These are phyloP conservation scores for Schizopora paradoxa DNA, from an alignment of 1,284 basidiomycete species.

Conservation along the genomic window DNA sequence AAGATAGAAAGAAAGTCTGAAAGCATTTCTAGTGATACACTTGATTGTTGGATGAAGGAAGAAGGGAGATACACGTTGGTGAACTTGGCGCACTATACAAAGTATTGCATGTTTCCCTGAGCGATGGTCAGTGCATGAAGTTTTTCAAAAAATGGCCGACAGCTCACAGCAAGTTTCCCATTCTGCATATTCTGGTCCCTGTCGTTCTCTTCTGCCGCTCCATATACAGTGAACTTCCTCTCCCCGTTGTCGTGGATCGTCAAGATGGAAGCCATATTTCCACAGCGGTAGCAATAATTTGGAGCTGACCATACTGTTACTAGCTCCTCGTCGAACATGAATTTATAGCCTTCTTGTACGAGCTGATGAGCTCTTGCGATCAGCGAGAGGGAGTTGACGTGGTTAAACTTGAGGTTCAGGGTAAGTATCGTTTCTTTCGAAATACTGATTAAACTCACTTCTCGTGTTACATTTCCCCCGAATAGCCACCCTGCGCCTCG, in stretches of 20 bases:
- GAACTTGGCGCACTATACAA: slow-evolving; percentile 38
- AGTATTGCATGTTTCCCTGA: slow-evolving; percentile 57
- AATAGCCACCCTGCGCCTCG: slow-evolving; percentile 97
- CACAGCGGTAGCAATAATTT: slow-evolving; percentile 89
- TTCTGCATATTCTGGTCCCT: slow-evolving; percentile 64
- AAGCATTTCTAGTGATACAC: no score
- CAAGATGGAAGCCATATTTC: slow-evolving; percentile 75
- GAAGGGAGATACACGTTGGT: slow-evolving; percentile 1
- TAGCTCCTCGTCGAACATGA: slow-evolving; percentile 93
- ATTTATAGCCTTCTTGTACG: slow-evolving; percentile 96
- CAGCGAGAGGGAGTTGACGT: slow-evolving; percentile 77
- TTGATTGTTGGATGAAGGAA: no score
- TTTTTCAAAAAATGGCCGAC: slow-evolving; percentile 9
- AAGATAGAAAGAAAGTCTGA: no score
- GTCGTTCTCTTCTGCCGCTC: slow-evolving; percentile 82
- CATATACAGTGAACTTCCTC: slow-evolving; percentile 72
- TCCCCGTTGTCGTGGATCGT: slow-evolving; percentile 63
- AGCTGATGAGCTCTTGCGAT: slow-evolving; percentile 94
- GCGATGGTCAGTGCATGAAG: slow-evolving; percentile 6
- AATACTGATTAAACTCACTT: slow-evolving; percentile 43
- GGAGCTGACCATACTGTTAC: slow-evolving; percentile 99
- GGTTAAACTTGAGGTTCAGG: slow-evolving; percentile 67
- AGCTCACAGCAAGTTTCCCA: slow-evolving; percentile 52
- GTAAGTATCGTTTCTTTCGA: background rate
- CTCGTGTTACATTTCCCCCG: slow-evolving; percentile 78